Evolutionary conservation across 371 early-diverging fungal genomes (phyloP), one percentile per base, ranked within the genome.

Genomic region (Blyttiomyces sp.): DNA sequence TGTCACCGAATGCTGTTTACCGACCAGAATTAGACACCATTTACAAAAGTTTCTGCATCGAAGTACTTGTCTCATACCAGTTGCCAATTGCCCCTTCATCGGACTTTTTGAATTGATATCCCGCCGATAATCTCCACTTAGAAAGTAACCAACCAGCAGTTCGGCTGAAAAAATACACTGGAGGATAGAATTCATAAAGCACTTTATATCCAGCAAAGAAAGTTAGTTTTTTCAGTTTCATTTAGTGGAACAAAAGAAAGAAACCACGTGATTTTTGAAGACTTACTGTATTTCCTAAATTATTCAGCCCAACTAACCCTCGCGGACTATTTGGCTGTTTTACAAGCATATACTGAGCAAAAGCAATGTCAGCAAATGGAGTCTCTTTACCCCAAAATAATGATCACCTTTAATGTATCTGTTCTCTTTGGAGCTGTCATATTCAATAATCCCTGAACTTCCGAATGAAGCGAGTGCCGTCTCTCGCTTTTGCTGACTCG

Each of bases 121-220:
- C 2, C 70, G 65, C 51, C 73, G 84, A 70, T 83, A 91, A 34
- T 76, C 79, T 17, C 87, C 86, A 54, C 80, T 81, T 71, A 78
- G 52, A 63, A 91, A 55, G 35, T 88, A 94, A 23, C 88, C 80
- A 16, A 92, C 79, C 42, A 96, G 74, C 13, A 89, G 87, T 36
- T 84, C 77, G 4, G 89, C 87, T 9, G 90, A 84, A 39, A 87
- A 87, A 44, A 97, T 59, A 66, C 96, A 95, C 69, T 99, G 99
- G 28, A 99, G 76, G 30, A 91, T 85, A 0, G 94, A 89, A 73
- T 97, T 99, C 95, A 96, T 94, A 68, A 84, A 98, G 69, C 99
- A 98, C 76, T 71, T 17, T 27, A 33, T 33, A 19, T 39, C 27
- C 3, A 7, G 36, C 21, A n/a, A n/a, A 55, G 36, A 43, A n/a